phyloP scores from a whole-genome alignment of 805 yeast genomes.

The Isabelozyma heimii region DNA sequence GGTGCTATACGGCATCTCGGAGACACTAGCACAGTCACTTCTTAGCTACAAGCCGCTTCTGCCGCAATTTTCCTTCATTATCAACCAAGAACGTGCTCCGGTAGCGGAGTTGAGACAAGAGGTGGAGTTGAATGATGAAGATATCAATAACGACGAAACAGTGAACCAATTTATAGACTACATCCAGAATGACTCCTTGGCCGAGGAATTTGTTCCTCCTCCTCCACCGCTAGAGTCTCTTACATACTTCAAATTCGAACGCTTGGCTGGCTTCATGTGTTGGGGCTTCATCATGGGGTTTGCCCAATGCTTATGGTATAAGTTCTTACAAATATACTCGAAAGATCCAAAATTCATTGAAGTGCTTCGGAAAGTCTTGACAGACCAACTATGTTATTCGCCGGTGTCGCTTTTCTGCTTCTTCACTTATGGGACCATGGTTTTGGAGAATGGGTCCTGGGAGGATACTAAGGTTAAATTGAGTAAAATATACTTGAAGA shows the following conservation, averaged over 20 bases:
- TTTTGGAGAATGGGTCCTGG: slow-evolving; percentile 71
- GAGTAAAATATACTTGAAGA: slow-evolving; percentile 61
- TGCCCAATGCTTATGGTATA: slow-evolving; percentile 87
- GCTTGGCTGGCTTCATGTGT: slow-evolving; percentile 74
- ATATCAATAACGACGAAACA: slow-evolving; percentile 13
- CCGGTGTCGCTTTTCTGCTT: slow-evolving; percentile 81
- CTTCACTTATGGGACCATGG: slow-evolving; percentile 78
- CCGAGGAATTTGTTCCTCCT: neutral
- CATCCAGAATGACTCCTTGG: slow-evolving; percentile 20
- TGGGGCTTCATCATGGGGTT: slow-evolving; percentile 89
- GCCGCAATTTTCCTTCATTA: slow-evolving; percentile 19
- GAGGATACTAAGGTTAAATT: slow-evolving; percentile 65
- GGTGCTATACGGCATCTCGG: slow-evolving; percentile 86
- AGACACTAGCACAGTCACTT: slow-evolving; percentile 80
- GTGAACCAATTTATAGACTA: slow-evolving; percentile 28
- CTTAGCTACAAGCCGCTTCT: slow-evolving; percentile 21
- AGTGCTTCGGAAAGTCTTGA: slow-evolving; percentile 79
- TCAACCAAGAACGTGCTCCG: slow-evolving; percentile 3
- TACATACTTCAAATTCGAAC: slow-evolving; percentile 56
- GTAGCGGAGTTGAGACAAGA: neutral
- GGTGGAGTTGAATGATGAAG: neutral
- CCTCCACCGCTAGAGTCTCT: slow-evolving; percentile 17
- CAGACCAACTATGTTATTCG: slow-evolving; percentile 87
- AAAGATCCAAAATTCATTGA: slow-evolving; percentile 82
- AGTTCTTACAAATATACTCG: slow-evolving; percentile 75